Percentiles rank a stretch among this genome's conserved stretches.
These are phyloP conservation scores for Sarocladium brachiariae DNA, from an alignment of 2,329 filamentous ascomycete genomes.

Conservation along the genomic window DNA sequence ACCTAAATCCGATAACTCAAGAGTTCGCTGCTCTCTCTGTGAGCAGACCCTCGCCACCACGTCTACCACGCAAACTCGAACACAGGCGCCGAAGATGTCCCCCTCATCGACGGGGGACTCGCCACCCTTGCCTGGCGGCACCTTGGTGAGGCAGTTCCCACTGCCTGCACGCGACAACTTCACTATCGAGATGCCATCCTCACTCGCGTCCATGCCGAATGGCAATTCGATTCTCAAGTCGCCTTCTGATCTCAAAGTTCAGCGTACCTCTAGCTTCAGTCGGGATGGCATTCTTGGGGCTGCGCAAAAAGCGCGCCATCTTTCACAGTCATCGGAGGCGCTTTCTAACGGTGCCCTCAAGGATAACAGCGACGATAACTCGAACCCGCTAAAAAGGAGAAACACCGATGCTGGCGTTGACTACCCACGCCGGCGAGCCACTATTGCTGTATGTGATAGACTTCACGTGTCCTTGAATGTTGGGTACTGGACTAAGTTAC, in stretches of 20 bases:
- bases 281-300: constrained; percentile 48
- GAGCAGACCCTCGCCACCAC: constrained; percentile 1
- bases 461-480: neutral
- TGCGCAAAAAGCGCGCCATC: constrained; percentile 46
- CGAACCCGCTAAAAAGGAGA: constrained; percentile 54
- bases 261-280: constrained; percentile 35
- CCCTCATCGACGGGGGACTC: constrained; percentile 49
- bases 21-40: constrained; percentile 8
- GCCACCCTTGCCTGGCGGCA: constrained; percentile 34
- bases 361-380: constrained; percentile 43
- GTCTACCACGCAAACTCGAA: constrained; percentile 3
- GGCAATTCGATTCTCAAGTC: constrained; percentile 42
- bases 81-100: constrained; percentile 31
- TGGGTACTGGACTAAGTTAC: neutral
- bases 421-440: constrained; percentile 58
- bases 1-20: too few species aligned
- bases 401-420: constrained; percentile 56
- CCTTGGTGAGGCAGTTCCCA: constrained; percentile 35
- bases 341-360: constrained; percentile 37
- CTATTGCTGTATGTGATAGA: constrained; percentile 52
- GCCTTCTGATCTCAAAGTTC: constrained; percentile 39
- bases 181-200: constrained; percentile 41
- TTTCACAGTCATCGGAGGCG: constrained; percentile 48
- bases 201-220: constrained; percentile 33
- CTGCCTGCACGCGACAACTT: constrained; percentile 40